phyloP scores from a whole-genome alignment of 1,284 basidiomycete species.

The Ganoderma leucocontextum region DNA sequence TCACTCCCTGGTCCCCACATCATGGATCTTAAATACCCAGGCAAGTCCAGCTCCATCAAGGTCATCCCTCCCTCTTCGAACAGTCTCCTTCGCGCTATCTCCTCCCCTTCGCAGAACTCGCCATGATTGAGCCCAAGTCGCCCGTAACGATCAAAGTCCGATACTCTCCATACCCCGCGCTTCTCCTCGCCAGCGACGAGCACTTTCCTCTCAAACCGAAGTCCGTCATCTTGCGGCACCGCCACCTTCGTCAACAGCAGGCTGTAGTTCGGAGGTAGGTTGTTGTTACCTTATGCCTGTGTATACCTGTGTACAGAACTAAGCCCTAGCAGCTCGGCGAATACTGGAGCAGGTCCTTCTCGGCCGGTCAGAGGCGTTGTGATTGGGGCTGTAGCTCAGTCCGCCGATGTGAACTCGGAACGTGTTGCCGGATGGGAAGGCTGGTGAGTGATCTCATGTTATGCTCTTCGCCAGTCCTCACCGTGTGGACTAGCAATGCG shows the following conservation, averaged over 20 bases:
- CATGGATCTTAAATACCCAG: no score
- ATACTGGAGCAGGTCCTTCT: no score
- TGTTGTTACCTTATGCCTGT: background rate
- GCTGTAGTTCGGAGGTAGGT: background rate
- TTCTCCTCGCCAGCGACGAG: background rate
- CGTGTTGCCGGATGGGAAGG: background rate
- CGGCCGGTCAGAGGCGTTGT: background rate
- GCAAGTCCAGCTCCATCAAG: background rate
- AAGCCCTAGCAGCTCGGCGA: no score
- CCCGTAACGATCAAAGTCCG: background rate
- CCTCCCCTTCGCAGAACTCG: no score
- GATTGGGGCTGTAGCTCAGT: background rate
- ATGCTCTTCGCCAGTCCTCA: no score
- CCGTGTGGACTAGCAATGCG: no score
- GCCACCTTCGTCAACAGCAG: background rate
- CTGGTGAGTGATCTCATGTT: background rate
- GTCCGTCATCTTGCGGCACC: background rate
- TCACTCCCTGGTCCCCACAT: no score
- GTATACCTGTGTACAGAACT: no score
- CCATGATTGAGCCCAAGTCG: background rate
- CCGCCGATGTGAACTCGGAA: no score
- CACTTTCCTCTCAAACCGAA: background rate
- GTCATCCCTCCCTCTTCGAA: no score
- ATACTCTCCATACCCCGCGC: background rate
- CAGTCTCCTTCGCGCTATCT: no score